Conservation (phyloP, 345 rosid genomes). For the Corchorus olitorius region DNA sequence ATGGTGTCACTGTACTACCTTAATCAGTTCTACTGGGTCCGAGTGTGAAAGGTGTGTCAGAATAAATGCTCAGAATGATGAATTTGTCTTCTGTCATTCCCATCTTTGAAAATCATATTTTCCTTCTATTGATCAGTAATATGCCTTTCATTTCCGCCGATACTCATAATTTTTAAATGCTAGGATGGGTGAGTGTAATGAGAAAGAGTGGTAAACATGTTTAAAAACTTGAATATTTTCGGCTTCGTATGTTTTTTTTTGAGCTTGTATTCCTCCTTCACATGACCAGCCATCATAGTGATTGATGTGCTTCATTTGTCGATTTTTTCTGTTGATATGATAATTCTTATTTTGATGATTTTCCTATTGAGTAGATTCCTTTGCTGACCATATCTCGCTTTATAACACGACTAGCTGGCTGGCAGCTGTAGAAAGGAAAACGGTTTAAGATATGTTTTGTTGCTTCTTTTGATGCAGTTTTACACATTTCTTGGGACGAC, state of each 20-base stretch:
- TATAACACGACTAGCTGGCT: neutral
- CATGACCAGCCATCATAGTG: neutral
- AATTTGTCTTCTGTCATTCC: neutral
- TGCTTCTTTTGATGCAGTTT: constrained; percentile 55
- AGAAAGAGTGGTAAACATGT: neutral
- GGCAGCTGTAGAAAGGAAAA: neutral
- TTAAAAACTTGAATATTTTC: neutral
- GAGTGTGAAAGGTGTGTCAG: neutral
- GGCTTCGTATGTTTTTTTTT: neutral
- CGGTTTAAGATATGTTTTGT: constrained; percentile 14
- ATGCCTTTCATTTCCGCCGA: neutral
- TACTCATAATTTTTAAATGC: neutral
- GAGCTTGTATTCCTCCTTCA: neutral
- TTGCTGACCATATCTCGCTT: neutral
- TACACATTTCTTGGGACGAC: constrained; percentile 85
- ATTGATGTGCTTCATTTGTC: neutral
- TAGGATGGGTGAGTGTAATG: neutral
- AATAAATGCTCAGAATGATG: neutral
- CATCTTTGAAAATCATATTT: neutral
- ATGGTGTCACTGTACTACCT: neutral
- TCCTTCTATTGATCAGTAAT: neutral
- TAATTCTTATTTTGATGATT: neutral
- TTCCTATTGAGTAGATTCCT: constrained; percentile 1
- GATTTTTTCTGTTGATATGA: constrained; percentile 7
- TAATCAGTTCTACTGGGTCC: neutral